These are phyloP conservation scores for Candida coleopterorum DNA, from an alignment of 805 yeast species.

Conservation along the genomic window DNA sequence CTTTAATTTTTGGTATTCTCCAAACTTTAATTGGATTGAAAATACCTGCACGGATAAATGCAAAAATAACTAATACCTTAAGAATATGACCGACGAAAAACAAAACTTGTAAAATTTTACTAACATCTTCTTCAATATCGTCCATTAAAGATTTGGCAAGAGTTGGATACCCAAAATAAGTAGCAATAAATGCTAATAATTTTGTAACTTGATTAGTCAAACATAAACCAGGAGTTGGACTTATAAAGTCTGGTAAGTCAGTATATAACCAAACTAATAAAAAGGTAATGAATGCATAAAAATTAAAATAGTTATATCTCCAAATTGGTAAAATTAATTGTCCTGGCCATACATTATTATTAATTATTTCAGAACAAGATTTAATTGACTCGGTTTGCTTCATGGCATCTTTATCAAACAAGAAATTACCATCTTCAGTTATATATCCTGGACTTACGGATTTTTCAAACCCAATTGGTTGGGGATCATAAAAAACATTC, in stretches of 20 bases:
- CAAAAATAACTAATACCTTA: slow-evolving; percentile 54
- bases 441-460: slow-evolving; percentile 72
- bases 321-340: slow-evolving; percentile 79
- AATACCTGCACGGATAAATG: slow-evolving; percentile 61
- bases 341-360: slow-evolving; percentile 78
- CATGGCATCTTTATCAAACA: slow-evolving; percentile 60
- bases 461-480: slow-evolving; percentile 62
- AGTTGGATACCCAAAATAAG: slow-evolving; percentile 31
- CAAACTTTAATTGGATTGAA: slow-evolving; percentile 60
- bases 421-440: slow-evolving; percentile 76
- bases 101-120: slow-evolving; percentile 49
- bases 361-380: slow-evolving; percentile 44
- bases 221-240: slow-evolving; percentile 91
- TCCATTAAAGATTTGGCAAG: slow-evolving; percentile 44
- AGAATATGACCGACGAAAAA: slow-evolving; percentile 71
- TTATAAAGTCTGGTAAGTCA: slow-evolving; percentile 82
- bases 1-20: slow-evolving; percentile 23
- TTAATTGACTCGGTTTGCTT: slow-evolving; percentile 41
- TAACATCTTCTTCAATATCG: slow-evolving; percentile 42
- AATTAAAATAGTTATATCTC: slow-evolving; percentile 44
- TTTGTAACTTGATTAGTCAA: slow-evolving; percentile 55
- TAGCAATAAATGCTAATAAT: slow-evolving; percentile 17
- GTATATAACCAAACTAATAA: slow-evolving; percentile 79
- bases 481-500: slow-evolving; percentile 59
- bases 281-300: slow-evolving; percentile 32